These are phyloP conservation scores for Agaricus blazei DNA, from an alignment of 768 basidiomycete species.

Conservation along the genomic window DNA sequence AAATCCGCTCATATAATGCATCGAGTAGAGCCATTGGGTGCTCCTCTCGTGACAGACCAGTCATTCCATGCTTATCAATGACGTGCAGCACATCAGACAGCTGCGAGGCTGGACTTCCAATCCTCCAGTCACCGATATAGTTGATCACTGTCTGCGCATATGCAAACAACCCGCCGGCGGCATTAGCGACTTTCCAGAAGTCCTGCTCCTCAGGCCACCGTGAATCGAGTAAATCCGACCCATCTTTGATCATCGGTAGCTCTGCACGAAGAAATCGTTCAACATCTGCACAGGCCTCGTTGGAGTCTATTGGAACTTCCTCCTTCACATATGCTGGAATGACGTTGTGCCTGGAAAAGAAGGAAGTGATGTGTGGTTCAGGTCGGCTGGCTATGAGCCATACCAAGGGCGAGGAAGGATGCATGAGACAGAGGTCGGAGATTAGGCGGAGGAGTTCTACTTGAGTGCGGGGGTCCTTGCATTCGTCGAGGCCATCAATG, in stretches of 20 bases:
- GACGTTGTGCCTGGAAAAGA: not conserved
- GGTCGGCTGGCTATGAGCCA: conserved; percentile 2
- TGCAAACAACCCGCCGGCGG: not conserved
- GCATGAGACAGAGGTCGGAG: not conserved
- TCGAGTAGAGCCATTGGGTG: conserved; percentile 8
- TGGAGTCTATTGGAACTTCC: not conserved
- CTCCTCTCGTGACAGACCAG: not conserved
- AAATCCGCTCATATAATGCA: conserved; percentile 4
- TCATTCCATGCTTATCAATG: not conserved
- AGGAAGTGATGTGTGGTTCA: not conserved
- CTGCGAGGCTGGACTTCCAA: not conserved
- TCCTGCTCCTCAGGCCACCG: not conserved
- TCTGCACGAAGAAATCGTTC: not conserved
- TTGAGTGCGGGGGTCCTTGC: not conserved
- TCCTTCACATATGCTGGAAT: not conserved
- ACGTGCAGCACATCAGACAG: not conserved
- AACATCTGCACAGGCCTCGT: not conserved
- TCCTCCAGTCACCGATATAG: not conserved
- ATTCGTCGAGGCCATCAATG: not conserved
- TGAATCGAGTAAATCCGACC: not conserved
- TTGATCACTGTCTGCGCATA: not conserved
- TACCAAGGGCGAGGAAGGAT: not conserved
- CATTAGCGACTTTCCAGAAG: not conserved
- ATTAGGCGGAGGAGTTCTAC: not conserved
- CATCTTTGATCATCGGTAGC: not conserved